Evolutionary conservation across 768 basidiomycete genomes (phyloP).

Genomic region (Auriscalpium microsporum): DNA sequence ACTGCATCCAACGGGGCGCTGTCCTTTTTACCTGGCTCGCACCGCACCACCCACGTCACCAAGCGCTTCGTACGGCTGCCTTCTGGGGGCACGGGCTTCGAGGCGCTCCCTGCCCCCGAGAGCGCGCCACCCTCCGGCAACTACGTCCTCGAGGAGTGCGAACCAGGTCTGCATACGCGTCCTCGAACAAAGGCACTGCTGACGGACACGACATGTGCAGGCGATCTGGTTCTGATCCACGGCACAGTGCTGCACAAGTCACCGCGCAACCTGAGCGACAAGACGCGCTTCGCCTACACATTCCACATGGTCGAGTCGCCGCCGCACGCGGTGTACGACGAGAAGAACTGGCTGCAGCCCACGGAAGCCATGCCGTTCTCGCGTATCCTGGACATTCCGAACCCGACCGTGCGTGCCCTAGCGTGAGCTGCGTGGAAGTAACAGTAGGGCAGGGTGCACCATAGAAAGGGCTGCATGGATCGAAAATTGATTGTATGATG

Average conservation of each 20-base stretch:
- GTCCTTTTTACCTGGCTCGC: conserved; percentile 87
- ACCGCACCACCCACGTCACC: conserved; percentile 60
- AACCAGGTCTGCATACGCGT: conserved; percentile 44
- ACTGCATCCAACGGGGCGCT: conserved; percentile 77
- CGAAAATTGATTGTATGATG: too few species aligned
- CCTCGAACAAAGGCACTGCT: too few species aligned
- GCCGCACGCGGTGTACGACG: conserved; percentile 66
- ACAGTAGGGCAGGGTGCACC: too few species aligned
- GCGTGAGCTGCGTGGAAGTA: neutral
- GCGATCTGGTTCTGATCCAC: conserved; percentile 90
- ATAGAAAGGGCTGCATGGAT: too few species aligned
- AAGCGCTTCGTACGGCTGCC: conserved; percentile 81
- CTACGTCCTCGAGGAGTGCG: conserved; percentile 64
- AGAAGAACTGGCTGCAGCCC: conserved; percentile 95
- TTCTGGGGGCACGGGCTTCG: conserved; percentile 79
- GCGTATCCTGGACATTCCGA: conserved; percentile 35
- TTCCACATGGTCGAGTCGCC: conserved; percentile 89
- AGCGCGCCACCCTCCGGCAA: conserved; percentile 28
- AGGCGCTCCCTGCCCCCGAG: conserved; percentile 40
- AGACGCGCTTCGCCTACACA: conserved; percentile 89
- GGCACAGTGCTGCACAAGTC: conserved; percentile 90
- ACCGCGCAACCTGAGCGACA: conserved; percentile 70
- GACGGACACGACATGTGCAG: conserved; percentile 25
- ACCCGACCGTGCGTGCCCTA: conserved; percentile 12
- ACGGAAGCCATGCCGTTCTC: conserved; percentile 78